Conservation (phyloP, 805 yeast genomes). For the Wickerhamomyces bisporus region DNA sequence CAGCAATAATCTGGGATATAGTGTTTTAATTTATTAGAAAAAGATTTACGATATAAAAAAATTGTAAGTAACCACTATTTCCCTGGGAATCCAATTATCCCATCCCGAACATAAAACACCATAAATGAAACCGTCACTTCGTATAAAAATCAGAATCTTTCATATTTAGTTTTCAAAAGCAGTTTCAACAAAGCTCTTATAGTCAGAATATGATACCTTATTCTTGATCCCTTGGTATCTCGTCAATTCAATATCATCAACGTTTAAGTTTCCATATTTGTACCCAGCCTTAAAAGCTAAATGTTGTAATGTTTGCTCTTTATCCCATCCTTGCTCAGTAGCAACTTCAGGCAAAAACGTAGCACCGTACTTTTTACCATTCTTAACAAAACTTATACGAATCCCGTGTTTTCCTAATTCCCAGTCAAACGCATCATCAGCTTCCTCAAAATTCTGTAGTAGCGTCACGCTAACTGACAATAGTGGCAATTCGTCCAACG, state of each 20-base stretch:
- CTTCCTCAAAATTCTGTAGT: slow-evolving; percentile 51
- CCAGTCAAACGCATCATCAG: slow-evolving; percentile 64
- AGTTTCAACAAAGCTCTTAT: slow-evolving; percentile 10
- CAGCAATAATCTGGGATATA: too few species aligned
- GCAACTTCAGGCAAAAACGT: slow-evolving; percentile 93
- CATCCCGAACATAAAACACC: too few species aligned
- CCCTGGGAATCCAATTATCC: too few species aligned
- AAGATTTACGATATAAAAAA: too few species aligned
- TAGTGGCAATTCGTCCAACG: slow-evolving; percentile 43
- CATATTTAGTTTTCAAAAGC: too few species aligned
- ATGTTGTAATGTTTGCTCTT: slow-evolving; percentile 62
- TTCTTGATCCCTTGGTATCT: slow-evolving; percentile 54
- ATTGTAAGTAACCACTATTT: too few species aligned
- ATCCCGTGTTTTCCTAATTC: slow-evolving; percentile 79
- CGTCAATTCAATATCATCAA: slow-evolving; percentile 38
- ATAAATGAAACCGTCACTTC: too few species aligned
- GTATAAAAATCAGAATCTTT: too few species aligned
- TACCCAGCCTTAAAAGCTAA: slow-evolving; percentile 71
- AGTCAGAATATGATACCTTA: slow-evolving; percentile 37
- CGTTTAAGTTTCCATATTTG: slow-evolving; percentile 25
- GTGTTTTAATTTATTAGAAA: too few species aligned
- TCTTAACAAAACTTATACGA: slow-evolving; percentile 43
- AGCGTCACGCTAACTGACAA: slow-evolving; percentile 61
- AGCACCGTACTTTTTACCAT: slow-evolving; percentile 47
- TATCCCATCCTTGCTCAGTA: slow-evolving; percentile 77